Evolutionary conservation across 2,329 filamentous ascomycete genomes (phyloP), one percentile per base, ranked within the genome.

Genomic region (Colletotrichum noveboracense): DNA sequence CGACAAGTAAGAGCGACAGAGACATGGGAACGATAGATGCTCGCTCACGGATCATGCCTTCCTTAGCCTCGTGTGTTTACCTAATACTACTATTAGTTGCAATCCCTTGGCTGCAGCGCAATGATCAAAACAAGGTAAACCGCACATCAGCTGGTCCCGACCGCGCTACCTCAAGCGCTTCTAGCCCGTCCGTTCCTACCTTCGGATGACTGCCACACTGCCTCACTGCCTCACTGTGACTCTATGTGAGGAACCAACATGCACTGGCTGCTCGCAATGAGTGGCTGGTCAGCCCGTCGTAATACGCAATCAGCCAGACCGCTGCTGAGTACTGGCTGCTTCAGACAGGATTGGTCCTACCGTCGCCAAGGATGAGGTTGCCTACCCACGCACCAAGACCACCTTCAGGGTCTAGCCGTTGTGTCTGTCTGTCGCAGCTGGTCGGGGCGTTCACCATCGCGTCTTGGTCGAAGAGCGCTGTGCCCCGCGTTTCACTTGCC

Each of bases 401-500:
- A 62, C 34, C 36, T 36, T 36, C 60, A 67, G 61, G 30, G 52
- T 62, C 43, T 64, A 62, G 68, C 55, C 55, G 62, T 72, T 26
- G 30, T 61, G 55, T 43, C 30, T 52, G 55, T 28, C 48, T 52
- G 55, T 43, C 48, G 10, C 43, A 64, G 30, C 36, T 28, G 7
- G 67, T 64, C 43, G 43, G 58, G 24, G 36, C 24, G 12, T 55
- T n/a, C 38, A 36, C 28, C 18, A 43, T 52, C 56, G 62, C 66
- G 34, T 66, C 72, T 26, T 24, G 38, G 68, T 67, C 48, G 21
- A 71, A 36, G 38, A 62, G 36, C 60, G 21, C 28, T 55, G 18
- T 69, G 43, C 67, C 60, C 61, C 61, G 36, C 70, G 64, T 73
- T 73, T 74, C 74, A 75, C 64, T 65, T 65, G 70, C 58, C 30